Base-by-base conservation (phyloP, 2,329 filamentous ascomycete species). In the Atkinsonella texensis region DNA sequence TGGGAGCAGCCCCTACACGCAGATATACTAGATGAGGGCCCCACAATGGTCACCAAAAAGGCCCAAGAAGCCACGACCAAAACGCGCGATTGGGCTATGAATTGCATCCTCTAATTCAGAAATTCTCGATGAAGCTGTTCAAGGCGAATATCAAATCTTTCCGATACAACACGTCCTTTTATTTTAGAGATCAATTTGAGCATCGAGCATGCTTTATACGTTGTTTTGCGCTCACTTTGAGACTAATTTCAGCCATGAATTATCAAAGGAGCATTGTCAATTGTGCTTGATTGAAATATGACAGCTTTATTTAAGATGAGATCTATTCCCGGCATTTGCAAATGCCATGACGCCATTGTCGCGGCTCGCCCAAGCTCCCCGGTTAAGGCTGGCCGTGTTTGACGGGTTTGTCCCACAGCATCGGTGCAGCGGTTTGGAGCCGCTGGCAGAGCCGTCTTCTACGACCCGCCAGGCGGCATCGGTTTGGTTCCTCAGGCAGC, bases 311-410 rank as follows among this genome's bases (percentile, higher is more conserved):
- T 38, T 13, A 12, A 42, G 42, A 52, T n/a, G 5, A 49, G 47
- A 52, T 52, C 28, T 35, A 42, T 45, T 52, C 46, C 42, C 47
- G 46, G 42, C 33, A 41, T 46, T 46, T 42, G 38, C 31, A 33
- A 38, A 42, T 52, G 55, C 56, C 55, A 60, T 58, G 60, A 55
- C 57, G 60, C 57, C 55, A 63, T 56, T 56, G 52, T 57, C 57
- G 60, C 57, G 59, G 58, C 60, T 59, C 58, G 48, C 41, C 58
- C 56, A 57, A 62, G 57, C 55, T 59, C 54, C 54, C 54, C 55
- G 55, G 48, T 61, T 46, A 62, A 61, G 62, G 62, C 61, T 62
- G 60, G 18, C 17, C 28, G 40, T 28, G 40, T 31, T 44, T 28
- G 48, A 62, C 54, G 20, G 54, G 33, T 44, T 47, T 50, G 52